Conservation (phyloP, 2,329 filamentous ascomycete species). For the Colletotrichum tofieldiae region DNA sequence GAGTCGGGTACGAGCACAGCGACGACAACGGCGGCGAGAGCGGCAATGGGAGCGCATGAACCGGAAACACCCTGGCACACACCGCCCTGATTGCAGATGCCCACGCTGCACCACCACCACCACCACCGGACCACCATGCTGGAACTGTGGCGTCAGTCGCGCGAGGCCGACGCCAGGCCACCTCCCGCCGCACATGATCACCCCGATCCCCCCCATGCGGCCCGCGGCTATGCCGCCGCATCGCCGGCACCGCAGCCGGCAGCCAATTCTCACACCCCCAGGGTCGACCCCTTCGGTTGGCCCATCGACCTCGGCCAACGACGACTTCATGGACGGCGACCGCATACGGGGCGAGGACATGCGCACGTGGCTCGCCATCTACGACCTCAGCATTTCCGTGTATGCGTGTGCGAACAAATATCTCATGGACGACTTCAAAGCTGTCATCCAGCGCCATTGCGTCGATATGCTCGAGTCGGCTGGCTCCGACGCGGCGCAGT, state of each 20-base stretch:
- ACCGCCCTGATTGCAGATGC: slow-evolving; percentile 62
- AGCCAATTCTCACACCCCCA: slow-evolving; percentile 38
- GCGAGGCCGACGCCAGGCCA: slow-evolving; percentile 48
- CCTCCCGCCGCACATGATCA: slow-evolving; percentile 44
- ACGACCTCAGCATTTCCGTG: slow-evolving; percentile 64
- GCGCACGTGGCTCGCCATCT: slow-evolving; percentile 63
- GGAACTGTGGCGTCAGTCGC: slow-evolving; percentile 58
- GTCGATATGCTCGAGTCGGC: slow-evolving; percentile 64
- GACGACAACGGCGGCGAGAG: slow-evolving; percentile 53
- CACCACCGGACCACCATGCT: slow-evolving; percentile 56
- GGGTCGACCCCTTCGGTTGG: slow-evolving; percentile 34
- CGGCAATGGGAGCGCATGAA: slow-evolving; percentile 55
- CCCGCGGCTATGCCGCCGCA: slow-evolving; percentile 32
- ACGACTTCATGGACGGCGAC: slow-evolving; percentile 46
- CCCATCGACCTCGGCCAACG: slow-evolving; percentile 36
- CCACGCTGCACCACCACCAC: slow-evolving; percentile 54
- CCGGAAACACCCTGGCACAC: slow-evolving; percentile 61
- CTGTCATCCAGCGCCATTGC: slow-evolving; percentile 57
- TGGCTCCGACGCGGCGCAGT: slow-evolving; percentile 58
- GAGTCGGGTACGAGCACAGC: slow-evolving; percentile 53
- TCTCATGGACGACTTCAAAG: slow-evolving; percentile 63
- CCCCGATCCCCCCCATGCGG: slow-evolving; percentile 32
- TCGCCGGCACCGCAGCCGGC: slow-evolving; percentile 39
- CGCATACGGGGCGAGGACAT: slow-evolving; percentile 62
- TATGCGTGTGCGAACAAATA: slow-evolving; percentile 66